A percentile compares a stretch with the other conserved stretches of the same genome.
These are phyloP conservation scores for Monilinia fructigena DNA, from an alignment of 2,329 filamentous ascomycete genomes.

Conservation along the genomic window DNA sequence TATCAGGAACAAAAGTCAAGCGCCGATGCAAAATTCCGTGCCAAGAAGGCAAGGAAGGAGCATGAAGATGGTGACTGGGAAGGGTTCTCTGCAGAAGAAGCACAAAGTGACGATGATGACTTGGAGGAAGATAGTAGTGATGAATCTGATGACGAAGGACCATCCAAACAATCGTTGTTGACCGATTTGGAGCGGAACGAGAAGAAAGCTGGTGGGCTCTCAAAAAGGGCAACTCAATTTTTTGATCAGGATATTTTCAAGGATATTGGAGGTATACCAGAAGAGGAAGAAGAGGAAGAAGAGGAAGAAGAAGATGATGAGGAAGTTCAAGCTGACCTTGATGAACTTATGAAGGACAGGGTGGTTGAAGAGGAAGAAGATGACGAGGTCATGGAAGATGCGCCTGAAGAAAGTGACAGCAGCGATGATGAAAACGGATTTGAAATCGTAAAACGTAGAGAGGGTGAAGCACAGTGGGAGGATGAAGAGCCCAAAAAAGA, in stretches of 20 bases:
- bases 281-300: conserved; percentile 50
- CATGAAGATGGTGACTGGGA: conserved; percentile 89
- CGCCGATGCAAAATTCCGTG: conserved; percentile 80
- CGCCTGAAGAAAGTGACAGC: conserved; percentile 26
- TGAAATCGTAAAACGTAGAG: conserved; percentile 57
- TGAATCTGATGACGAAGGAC: conserved; percentile 56
- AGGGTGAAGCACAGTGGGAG: conserved; percentile 61
- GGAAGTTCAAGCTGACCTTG: conserved; percentile 43
- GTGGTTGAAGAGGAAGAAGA: conserved; percentile 37
- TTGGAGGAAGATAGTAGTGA: conserved; percentile 62
- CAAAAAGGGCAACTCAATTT: conserved; percentile 80
- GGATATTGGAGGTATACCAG: conserved; percentile 67
- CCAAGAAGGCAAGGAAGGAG: conserved; percentile 82
- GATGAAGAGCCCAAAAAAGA: conserved; percentile 61
- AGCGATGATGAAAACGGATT: conserved; percentile 52
- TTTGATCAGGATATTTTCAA: conserved; percentile 96
- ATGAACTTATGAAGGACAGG: conserved; percentile 37
- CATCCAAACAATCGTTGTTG: conserved; percentile 51
- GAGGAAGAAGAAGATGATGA: conserved; percentile 44
- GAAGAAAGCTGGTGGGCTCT: conserved; percentile 60
- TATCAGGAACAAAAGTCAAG: conserved; percentile 80
- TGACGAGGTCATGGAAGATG: conserved; percentile 31
- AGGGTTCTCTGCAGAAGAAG: conserved; percentile 70
- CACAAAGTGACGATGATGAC: conserved; percentile 56
- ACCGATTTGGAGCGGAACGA: conserved; percentile 60